phyloP scores from a whole-genome alignment of 805 yeast genomes.

The Candida andamanensis region DNA sequence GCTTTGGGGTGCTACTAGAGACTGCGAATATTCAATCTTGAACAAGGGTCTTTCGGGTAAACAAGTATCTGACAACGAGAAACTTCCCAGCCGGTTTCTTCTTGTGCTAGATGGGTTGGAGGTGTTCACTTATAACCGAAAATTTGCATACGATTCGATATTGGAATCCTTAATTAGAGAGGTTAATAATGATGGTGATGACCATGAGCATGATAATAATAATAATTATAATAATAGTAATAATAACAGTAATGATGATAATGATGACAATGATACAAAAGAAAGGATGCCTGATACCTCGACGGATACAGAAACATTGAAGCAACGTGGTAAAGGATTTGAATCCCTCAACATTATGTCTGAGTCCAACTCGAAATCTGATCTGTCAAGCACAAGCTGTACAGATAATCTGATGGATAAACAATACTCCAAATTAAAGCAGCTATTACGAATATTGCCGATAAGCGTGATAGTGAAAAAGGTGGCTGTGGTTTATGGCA shows the following conservation, averaged over 20 bases:
- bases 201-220: background rate
- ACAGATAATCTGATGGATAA: too few species aligned
- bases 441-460: constrained; percentile 48
- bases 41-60: constrained; percentile 10
- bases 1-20: constrained; percentile 47
- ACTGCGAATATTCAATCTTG: constrained; percentile 27
- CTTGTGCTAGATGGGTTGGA: constrained; percentile 74
- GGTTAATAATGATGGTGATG: background rate
- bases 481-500: constrained; percentile 78
- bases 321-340: background rate
- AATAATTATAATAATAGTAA: background rate
- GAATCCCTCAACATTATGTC: background rate
- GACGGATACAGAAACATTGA: background rate
- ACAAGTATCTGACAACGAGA: constrained; percentile 27
- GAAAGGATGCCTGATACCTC: too few species aligned
- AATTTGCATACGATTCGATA: constrained; percentile 68
- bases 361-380: background rate
- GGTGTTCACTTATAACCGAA: constrained; percentile 74
- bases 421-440: constrained; percentile 5
- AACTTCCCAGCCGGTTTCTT: constrained; percentile 51
- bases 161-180: constrained; percentile 31
- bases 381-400: too few species aligned
- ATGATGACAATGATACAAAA: too few species aligned
- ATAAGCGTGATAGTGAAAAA: constrained; percentile 52
- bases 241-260: background rate